These are phyloP conservation scores for Penicillium cataractarum DNA, from an alignment of 495 filamentous ascomycete species.

Conservation along the genomic window DNA sequence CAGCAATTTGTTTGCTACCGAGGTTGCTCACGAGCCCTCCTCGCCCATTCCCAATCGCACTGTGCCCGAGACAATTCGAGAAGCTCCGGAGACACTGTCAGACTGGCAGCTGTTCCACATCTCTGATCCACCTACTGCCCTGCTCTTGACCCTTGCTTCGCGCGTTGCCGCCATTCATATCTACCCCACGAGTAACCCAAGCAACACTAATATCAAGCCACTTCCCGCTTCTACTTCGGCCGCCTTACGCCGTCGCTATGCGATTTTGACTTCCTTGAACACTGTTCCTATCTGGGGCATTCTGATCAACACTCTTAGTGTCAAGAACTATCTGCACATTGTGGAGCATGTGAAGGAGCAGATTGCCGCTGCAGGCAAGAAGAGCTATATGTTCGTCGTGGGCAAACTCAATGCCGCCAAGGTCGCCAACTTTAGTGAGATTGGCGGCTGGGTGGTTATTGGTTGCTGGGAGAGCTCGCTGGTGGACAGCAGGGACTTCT, in stretches of 20 bases:
- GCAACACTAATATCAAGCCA: constrained; percentile 41
- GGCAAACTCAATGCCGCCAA: constrained; percentile 96
- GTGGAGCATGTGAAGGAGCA: constrained; percentile 68
- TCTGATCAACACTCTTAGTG: constrained; percentile 90
- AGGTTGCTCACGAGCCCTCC: constrained; percentile 76
- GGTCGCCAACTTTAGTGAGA: constrained; percentile 92
- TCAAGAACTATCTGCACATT: constrained; percentile 85
- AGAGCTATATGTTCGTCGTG: constrained; percentile 93
- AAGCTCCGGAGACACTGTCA: constrained; percentile 55
- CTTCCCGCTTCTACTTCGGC: constrained; percentile 54
- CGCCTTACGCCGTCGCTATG: constrained; percentile 83
- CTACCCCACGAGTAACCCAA: constrained; percentile 59
- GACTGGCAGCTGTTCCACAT: constrained; percentile 89
- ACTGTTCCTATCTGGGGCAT: constrained; percentile 87
- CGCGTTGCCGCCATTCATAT: constrained; percentile 79
- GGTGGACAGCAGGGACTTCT: constrained; percentile 84
- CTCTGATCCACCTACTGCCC: constrained; percentile 77
- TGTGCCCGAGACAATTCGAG: constrained; percentile 54
- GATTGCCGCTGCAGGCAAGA: constrained; percentile 81
- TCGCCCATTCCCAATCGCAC: constrained; percentile 85
- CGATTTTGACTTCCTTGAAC: constrained; percentile 77
- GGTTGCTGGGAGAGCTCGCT: constrained; percentile 97
- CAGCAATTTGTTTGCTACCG: constrained; percentile 66
- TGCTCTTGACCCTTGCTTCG: constrained; percentile 85
- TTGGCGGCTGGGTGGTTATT: constrained; percentile 95